Evolutionary conservation across 2,329 filamentous ascomycete genomes (phyloP), one percentile per base, ranked within the genome.

Genomic region (Cladosporium velox): DNA sequence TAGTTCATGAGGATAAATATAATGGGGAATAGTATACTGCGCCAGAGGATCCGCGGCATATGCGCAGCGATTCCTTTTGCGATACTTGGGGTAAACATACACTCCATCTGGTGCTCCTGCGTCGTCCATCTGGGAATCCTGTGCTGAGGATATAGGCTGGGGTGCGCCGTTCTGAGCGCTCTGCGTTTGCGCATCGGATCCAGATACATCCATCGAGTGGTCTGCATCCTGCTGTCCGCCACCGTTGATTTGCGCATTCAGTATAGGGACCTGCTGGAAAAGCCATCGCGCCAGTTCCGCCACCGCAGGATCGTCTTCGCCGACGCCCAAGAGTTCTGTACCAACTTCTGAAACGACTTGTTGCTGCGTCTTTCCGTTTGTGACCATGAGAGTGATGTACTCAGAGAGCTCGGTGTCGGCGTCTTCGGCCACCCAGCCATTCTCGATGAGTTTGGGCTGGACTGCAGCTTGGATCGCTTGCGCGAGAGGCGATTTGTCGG

Each of bases 321-420:
- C 88, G 4, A 97, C 86, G 66, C 88, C 88, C 2, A 99, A 86
- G 51, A 99, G 86, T 73, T 99, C 95, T 70, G 89, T 90, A 1
- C 93, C 91, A 15, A 99, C 87, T 77, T 99, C 95, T 52, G 87
- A 83, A 11, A 93, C 91, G 70, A 99, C 94, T 77, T 97, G 90
- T 60, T 93, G 88, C 77, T 96, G 90, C 4, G 91, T 93, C 79
- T 97, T 97, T 73, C 93, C 92, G 80, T 97, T 98, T 69, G 92
- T 92, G 35, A 99, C 87, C 94, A 98, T 97, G 69, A 98, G 87
- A 67, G 98, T 90, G 71, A 99, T 95, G 81, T 98, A 99, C 81
- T 99, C 95, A 67, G 93, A 90, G 67, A 99, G 87, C 44, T 92
- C 91, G 28, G 90, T 89, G 78, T 94, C 92, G 74, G 88, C 87